Base-by-base conservation (phyloP, 176 grass and related monocot genomes). In the Dendrocalamus sinicus region DNA sequence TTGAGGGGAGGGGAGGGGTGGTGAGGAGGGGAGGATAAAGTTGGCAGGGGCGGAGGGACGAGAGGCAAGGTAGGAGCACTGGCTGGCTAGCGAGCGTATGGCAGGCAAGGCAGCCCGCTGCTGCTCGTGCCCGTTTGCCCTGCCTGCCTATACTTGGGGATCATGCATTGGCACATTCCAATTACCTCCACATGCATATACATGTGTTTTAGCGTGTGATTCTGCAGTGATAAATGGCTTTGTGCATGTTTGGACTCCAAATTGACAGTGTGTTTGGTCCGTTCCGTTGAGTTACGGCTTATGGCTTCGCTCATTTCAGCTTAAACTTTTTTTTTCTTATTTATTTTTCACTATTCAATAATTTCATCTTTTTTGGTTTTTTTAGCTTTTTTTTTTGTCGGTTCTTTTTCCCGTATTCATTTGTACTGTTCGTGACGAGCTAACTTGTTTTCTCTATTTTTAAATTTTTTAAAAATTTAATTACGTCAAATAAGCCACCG, bases 11-110 rank as follows among this genome's bases (percentile, higher is more conserved):
- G 5, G 4, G 37, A 17, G 28, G 16, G 46, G 51, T 43, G 74
- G 74, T 23, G 20, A 14, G 20, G 20, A 20, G 37, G 54, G 52
- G 7, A 69, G 62, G 77, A 76, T 86, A 86, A 82, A 82, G 83
- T 78, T 85, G 78, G 88, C 3, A 64, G 58, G 24, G 37, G 48
- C 35, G 4, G 12, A 41, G 52, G 71, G 72, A 0, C 12, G 66
- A 8, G 74, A 78, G 81, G 4, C 30, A 86, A 72, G 84, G 26
- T 53, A 51, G 83, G 73, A 67, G 28, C 40, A 17, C 51, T 0
- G 14, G 15, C 51, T 5, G 51, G 51, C 51, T 53, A 55, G 53
- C 41, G 44, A 47, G n/a, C 39, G n/a, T 60, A 60, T 11, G 22
- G 58, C 58, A 0, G 9, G 58, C 58, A 23, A 11, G 9, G n/a